Conservation (phyloP, 345 rosid species). For the Brassica incana region DNA sequence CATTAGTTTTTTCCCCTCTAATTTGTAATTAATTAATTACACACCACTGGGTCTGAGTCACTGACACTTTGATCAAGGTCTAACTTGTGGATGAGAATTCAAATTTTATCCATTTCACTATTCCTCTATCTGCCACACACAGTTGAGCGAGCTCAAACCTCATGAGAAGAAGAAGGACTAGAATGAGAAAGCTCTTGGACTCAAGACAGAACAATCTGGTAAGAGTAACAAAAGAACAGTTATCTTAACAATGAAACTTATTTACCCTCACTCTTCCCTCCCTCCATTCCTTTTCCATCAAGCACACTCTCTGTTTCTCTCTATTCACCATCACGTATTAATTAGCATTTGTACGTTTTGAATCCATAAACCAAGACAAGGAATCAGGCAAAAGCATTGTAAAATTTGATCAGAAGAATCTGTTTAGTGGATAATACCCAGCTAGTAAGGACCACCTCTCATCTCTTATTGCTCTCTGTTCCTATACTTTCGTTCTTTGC, state of each 20-base stretch:
- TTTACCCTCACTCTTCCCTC: background rate
- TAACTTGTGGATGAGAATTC: conserved; percentile 35
- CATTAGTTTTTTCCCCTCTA: background rate
- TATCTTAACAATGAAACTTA: too few species aligned
- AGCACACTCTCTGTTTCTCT: background rate
- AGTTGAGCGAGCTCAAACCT: background rate
- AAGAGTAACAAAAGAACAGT: background rate
- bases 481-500: conserved; percentile 8
- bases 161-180: background rate
- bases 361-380: background rate
- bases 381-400: background rate
- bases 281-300: background rate
- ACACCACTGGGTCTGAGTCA: background rate
- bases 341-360: background rate
- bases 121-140: background rate
- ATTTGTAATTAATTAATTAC: background rate
- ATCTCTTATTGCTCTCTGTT: background rate
- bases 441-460: background rate
- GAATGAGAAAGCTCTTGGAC: background rate
- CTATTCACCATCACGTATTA: background rate
- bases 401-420: background rate
- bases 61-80: background rate
- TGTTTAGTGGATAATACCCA: background rate
- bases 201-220: background rate
- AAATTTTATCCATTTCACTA: conserved; percentile 23